Percentiles rank a stretch among this genome's conserved stretches.
Conservation (phyloP, 208 protist genomes). For the Crithidia brevicula region DNA sequence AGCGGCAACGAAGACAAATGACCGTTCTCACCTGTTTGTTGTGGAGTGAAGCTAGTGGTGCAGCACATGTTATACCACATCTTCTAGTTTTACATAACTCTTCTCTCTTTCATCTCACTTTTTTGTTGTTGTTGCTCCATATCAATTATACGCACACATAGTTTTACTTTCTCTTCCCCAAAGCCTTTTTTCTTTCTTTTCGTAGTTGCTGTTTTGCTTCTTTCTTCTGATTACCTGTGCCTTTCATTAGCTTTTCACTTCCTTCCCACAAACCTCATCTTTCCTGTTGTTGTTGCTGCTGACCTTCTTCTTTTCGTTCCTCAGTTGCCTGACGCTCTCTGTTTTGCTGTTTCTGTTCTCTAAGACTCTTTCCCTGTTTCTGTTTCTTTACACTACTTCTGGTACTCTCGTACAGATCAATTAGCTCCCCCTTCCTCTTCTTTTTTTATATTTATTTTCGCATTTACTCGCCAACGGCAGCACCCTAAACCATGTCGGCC, state of each 20-base stretch:
- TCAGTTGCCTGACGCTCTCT: too few species aligned
- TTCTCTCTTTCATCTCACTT: background rate
- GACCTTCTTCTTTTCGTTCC: background rate
- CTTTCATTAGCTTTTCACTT: too few species aligned
- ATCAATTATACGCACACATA: too few species aligned
- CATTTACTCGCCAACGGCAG: too few species aligned
- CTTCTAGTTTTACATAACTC: background rate
- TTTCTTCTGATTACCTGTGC: too few species aligned
- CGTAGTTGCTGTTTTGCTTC: background rate
- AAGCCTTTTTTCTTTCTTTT: background rate
- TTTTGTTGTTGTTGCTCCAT: background rate
- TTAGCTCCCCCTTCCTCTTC: background rate
- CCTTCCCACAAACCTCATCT: background rate
- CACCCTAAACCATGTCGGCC: conserved; percentile 79
- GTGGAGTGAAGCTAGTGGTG: too few species aligned
- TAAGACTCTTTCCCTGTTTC: too few species aligned
- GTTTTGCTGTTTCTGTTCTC: too few species aligned
- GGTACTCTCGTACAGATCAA: background rate
- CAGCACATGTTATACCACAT: too few species aligned
- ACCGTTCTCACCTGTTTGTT: too few species aligned
- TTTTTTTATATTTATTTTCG: background rate
- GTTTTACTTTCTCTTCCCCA: too few species aligned
- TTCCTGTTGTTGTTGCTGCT: background rate
- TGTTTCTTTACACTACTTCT: background rate
- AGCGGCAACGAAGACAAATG: too few species aligned